These are phyloP conservation scores for Centrapalus pauciflorus DNA, from an alignment of 129 eudicot genomes.

Conservation along the genomic window DNA sequence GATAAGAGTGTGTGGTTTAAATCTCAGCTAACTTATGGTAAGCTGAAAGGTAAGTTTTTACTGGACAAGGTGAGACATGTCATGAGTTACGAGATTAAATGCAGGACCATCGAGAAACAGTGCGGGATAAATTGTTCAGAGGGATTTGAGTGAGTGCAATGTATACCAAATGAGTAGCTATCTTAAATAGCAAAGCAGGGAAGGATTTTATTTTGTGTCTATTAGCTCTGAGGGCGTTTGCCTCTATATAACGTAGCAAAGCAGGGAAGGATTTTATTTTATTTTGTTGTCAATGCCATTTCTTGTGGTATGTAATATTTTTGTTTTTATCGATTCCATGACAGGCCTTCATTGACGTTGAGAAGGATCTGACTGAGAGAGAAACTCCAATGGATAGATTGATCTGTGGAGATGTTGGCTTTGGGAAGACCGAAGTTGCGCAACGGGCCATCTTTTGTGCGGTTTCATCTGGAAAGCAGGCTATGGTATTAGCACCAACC, in stretches of 20 bases:
- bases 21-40: no score
- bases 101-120: background rate
- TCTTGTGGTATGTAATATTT: conserved; percentile 11
- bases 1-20: no score
- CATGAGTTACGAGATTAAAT: background rate
- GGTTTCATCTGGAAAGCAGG: conserved; percentile 90
- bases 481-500: conserved; percentile 94
- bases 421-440: conserved; percentile 98
- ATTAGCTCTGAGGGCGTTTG: background rate
- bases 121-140: background rate
- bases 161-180: background rate
- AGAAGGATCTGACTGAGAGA: conserved; percentile 87
- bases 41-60: no score
- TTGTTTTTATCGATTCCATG: conserved; percentile 10
- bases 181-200: background rate
- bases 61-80: no score
- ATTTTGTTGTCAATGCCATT: background rate
- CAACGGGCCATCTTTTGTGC: conserved; percentile 84
- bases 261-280: no score
- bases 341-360: conserved; percentile 90
- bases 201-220: background rate
- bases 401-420: conserved; percentile 97
- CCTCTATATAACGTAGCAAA: background rate
- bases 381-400: conserved; percentile 92
- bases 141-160: background rate